Conservation (phyloP, 2,329 filamentous ascomycete species). For the Acrocalymma vagum region DNA sequence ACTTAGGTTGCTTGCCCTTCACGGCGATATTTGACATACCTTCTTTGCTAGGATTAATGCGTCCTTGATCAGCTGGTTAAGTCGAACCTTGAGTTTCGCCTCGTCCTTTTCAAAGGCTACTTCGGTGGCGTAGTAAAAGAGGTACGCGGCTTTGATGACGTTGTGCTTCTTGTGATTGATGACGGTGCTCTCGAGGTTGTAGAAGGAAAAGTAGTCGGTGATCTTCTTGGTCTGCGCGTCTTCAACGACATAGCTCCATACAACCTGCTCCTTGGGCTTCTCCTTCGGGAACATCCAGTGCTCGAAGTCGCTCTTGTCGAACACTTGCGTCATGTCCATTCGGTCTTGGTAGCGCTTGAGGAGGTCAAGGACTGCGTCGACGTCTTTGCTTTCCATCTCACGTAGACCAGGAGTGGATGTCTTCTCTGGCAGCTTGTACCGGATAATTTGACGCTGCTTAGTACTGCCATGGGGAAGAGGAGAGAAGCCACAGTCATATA, state of each 20-base stretch:
- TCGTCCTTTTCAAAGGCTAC: conserved; percentile 70
- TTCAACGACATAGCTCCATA: conserved; percentile 93
- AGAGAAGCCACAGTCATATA: conserved; percentile 94
- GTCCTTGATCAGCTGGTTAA: conserved; percentile 84
- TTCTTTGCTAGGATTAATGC: conserved; percentile 88
- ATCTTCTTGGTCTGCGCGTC: conserved; percentile 76
- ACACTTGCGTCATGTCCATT: conserved; percentile 86
- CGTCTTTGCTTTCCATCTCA: conserved; percentile 79
- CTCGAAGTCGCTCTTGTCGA: conserved; percentile 79
- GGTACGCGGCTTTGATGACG: conserved; percentile 86
- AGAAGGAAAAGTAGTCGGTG: conserved; percentile 98
- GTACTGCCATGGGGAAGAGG: conserved; percentile 85
- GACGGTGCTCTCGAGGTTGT: conserved; percentile 90
- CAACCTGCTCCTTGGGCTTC: conserved; percentile 71
- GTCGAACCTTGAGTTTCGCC: conserved; percentile 74
- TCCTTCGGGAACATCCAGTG: conserved; percentile 85
- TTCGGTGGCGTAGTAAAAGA: conserved; percentile 96
- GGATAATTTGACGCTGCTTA: conserved; percentile 82
- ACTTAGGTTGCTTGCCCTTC: no score
- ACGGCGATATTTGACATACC: conserved; percentile 48
- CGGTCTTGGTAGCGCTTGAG: conserved; percentile 79
- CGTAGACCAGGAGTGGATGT: conserved; percentile 80
- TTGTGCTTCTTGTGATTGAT: conserved; percentile 82
- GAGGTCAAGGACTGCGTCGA: conserved; percentile 77
- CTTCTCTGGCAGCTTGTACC: conserved; percentile 80